Evolutionary conservation across 371 early-diverging fungal genomes (phyloP).

Genomic region (Furculomyces boomerangus): DNA sequence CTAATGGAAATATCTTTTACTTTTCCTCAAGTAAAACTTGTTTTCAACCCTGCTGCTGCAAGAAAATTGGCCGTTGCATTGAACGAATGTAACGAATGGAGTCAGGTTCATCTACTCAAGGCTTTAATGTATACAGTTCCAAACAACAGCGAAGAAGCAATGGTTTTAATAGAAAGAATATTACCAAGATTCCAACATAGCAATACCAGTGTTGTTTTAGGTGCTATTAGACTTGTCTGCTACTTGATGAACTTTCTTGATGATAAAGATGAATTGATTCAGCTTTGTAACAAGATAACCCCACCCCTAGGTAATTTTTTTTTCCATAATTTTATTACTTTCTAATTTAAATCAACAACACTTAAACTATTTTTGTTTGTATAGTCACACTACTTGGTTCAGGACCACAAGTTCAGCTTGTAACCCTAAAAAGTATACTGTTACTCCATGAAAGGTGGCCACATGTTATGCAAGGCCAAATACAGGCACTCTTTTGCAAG

Average conservation of each 20-base stretch:
- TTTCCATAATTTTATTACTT: background rate
- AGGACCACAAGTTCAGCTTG: conserved; percentile 90
- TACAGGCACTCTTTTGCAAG: conserved; percentile 93
- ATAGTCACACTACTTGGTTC: conserved; percentile 73
- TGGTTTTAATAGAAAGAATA: conserved; percentile 77
- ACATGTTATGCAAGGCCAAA: conserved; percentile 71
- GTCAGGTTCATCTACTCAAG: conserved; percentile 76
- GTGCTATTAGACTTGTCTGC: conserved; percentile 72
- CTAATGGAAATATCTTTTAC: conserved; percentile 83
- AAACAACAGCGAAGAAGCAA: conserved; percentile 68
- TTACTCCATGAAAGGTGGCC: conserved; percentile 88
- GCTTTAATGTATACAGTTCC: conserved; percentile 74
- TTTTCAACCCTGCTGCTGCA: conserved; percentile 56
- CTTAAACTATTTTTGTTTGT: background rate
- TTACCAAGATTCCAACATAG: conserved; percentile 89
- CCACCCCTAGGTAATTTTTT: conserved; percentile 42
- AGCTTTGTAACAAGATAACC: conserved; percentile 60
- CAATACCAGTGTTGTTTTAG: conserved; percentile 87
- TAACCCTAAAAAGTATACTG: conserved; percentile 85
- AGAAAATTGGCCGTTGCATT: conserved; percentile 81
- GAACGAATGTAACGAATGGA: conserved; percentile 96
- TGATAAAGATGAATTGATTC: conserved; percentile 44
- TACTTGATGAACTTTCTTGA: conserved; percentile 78
- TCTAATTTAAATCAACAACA: no score
- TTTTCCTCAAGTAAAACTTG: conserved; percentile 61